phyloP scores from a whole-genome alignment of 2,329 filamentous ascomycete genomes.

The Seiridium unicorne region DNA sequence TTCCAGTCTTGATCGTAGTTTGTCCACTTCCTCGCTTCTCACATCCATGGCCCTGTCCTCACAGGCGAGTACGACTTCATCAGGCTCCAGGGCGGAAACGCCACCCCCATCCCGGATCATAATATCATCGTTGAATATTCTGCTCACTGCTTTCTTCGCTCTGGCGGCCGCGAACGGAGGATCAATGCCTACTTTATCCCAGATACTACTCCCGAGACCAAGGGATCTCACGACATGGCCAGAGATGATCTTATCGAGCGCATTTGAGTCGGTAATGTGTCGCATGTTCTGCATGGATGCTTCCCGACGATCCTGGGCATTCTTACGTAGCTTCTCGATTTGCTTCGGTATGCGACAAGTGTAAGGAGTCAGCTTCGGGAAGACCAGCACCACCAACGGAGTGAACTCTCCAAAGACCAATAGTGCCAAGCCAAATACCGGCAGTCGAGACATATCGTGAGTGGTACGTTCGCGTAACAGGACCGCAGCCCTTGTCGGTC shows the following conservation, averaged over 20 bases:
- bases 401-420: slow-evolving; percentile 84
- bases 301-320: slow-evolving; percentile 51
- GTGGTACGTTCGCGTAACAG: slow-evolving; percentile 67
- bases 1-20: slow-evolving; percentile 46
- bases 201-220: slow-evolving; percentile 41
- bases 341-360: slow-evolving; percentile 83
- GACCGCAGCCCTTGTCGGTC: slow-evolving; percentile 64
- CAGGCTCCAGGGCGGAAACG: slow-evolving; percentile 51
- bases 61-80: slow-evolving; percentile 70
- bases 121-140: slow-evolving; percentile 68
- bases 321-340: slow-evolving; percentile 53
- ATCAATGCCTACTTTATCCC: slow-evolving; percentile 48
- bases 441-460: slow-evolving; percentile 75
- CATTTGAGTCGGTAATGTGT: slow-evolving; percentile 16
- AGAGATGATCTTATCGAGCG: not conserved
- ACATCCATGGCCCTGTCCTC: slow-evolving; percentile 66
- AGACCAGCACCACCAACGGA: slow-evolving; percentile 70
- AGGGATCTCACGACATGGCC: slow-evolving; percentile 26
- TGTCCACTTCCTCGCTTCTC: slow-evolving; percentile 53
- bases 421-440: slow-evolving; percentile 74
- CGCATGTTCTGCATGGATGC: slow-evolving; percentile 44
- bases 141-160: slow-evolving; percentile 55
- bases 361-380: slow-evolving; percentile 71
- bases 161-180: slow-evolving; percentile 53
- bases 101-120: slow-evolving; percentile 66